Base-by-base conservation (phyloP, 192 early-diverging fungal species). In the Gaertneriomyces semiglobifer region DNA sequence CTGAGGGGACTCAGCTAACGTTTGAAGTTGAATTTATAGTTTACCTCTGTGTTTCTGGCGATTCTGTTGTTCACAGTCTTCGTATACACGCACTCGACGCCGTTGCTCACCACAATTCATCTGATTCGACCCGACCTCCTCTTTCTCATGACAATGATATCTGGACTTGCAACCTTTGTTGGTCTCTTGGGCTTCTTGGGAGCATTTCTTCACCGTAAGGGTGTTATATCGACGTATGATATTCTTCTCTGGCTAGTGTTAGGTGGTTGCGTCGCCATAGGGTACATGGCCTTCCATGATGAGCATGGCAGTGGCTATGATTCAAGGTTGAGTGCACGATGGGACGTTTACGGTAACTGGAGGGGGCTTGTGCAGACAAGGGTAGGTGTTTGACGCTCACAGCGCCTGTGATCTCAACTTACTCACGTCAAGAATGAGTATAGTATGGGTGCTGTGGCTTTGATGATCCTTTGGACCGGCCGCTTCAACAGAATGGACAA, bases 361-460 rank as follows among this genome's bases (percentile, higher is more conserved):
- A 44, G 51, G 40, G 51, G 14, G 4, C 7, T 63, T 40, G 53
- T 74, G 8, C 67, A 74, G 44, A 38, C 25, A 10, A 33, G 42
- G 71, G 71, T 72, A 56, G 6, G 69, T 54, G 48, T 44, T 16
- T 45, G 20, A 16, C n/a, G 16, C 39, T 8, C 14, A 19, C 14
- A n/a, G 10, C 11, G 3, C 9, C 45, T 19, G 44, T n/a, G 9
- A 44, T 50, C 48, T n/a, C 11, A 50, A 50, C 48, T 0, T 18
- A 50, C 48, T 18, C 11, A 12, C 8, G 0, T 14, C 19, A 19
- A 9, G 6, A 20, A 18, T 25, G 19, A 11, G 19, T 58, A 7
- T 42, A 71, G 66, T 56, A 58, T 45, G 14, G n/a, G n/a, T 74
- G 72, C 40, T 74, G 72, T 53, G 72, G 72, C 10, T 74, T 70